Evolutionary conservation across 345 rosid species (phyloP).

Genomic region (Diplotaxis tenuifolia): DNA sequence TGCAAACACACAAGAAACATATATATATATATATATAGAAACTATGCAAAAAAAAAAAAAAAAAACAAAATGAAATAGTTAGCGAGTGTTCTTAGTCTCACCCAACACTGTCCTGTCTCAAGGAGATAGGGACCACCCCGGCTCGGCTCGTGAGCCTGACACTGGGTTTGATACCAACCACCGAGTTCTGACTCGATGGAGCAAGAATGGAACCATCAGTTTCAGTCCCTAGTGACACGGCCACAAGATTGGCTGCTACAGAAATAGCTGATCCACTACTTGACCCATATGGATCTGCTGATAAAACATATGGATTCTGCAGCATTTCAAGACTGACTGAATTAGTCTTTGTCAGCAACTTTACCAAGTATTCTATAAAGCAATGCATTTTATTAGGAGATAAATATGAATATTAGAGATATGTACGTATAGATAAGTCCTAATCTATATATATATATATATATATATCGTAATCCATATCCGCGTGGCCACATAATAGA

Average conservation of each 20-base stretch:
- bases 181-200: constrained; percentile 58
- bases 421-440: no score
- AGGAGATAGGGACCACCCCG: constrained; percentile 63
- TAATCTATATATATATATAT: no score
- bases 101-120: constrained; percentile 62
- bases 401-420: no score
- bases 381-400: no score
- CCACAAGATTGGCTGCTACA: constrained; percentile 64
- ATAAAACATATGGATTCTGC: constrained; percentile 68
- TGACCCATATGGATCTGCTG: constrained; percentile 63
- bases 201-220: constrained; percentile 68
- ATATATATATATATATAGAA: no score
- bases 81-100: constrained; percentile 14
- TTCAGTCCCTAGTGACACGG: constrained; percentile 66
- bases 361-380: no score
- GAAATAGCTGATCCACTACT: constrained; percentile 79
- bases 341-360: background rate
- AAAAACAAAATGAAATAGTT: background rate
- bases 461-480: no score
- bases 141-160: constrained; percentile 74
- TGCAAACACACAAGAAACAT: constrained; percentile 5
- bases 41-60: background rate
- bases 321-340: background rate
- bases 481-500: no score
- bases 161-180: constrained; percentile 71